Evolutionary conservation across 352 stramenopile genomes (phyloP), one percentile per base, ranked within the genome.

Genomic region (Pythium scleroteichum): DNA sequence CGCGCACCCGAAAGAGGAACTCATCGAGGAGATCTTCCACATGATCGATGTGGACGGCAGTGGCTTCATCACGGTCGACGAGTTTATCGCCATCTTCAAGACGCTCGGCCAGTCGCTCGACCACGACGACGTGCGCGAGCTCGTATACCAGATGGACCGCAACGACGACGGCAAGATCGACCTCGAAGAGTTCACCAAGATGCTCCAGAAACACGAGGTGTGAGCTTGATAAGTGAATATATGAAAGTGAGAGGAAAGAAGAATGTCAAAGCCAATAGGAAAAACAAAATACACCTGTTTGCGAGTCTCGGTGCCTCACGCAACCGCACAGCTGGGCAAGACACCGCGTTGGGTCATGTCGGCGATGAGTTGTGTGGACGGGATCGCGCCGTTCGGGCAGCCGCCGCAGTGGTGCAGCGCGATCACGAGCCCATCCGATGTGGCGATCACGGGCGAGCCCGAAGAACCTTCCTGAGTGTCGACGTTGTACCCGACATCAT

Each of bases 141-240:
- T 90, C 10, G 74, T 90, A 13, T 90, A 90, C 44, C 76, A 90
- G 46, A 88, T 87, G 78, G 78, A 88, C 39, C 75, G 76, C 50
- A 90, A 88, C 59, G 72, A 86, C 49, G 81, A 87, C 51, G 77
- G 77, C 48, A 88, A 88, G 69, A 90, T 90, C 58, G 80, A 90
- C 50, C 63, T 90, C 13, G 78, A 88, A 22, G 80, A 90, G 40
- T 90, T 90, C 55, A 67, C 62, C 60, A 88, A 87, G 57, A 90
- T 90, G 80, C 64, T 90, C 8, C 74, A 90, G 27, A 90, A 88
- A 63, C 80, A 90, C 59, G 80, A 88, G 50, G 76, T 90, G 24
- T 85, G 10, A 82, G 26, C 19, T 39, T 4, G 14, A 5, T 47
- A 33, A 19, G n/a, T 53, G 7, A 23, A 22, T 51, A 53, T 44